A percentile compares a stretch with the other conserved stretches of the same genome.
Conservation (phyloP, 75 land plant species). For the Pseudotsuga menziesii region DNA sequence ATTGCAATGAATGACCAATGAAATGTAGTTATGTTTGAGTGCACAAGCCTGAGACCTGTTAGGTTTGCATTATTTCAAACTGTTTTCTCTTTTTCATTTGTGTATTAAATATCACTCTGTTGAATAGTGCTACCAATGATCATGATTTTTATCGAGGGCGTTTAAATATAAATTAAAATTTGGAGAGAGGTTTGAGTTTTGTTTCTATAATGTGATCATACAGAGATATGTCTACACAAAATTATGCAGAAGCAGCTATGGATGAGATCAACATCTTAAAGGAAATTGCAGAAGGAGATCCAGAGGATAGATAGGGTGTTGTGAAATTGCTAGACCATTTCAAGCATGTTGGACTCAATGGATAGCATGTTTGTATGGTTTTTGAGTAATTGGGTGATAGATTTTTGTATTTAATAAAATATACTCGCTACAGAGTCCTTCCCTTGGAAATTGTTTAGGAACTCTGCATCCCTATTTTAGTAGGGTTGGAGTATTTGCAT, state of each 20-base stretch:
- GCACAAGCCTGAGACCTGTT: no score
- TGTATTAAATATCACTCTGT: no score
- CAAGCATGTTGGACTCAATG: slow-evolving; percentile 87
- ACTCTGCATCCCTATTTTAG: no score
- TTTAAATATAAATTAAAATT: no score
- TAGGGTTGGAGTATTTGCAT: no score
- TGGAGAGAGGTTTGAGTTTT: background rate
- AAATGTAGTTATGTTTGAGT: no score
- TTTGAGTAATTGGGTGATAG: slow-evolving; percentile 82
- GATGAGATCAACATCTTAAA: slow-evolving; percentile 77
- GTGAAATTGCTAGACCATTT: slow-evolving; percentile 78
- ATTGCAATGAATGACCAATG: no score
- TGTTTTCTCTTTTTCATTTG: no score
- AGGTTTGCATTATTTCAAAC: no score
- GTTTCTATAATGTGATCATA: background rate
- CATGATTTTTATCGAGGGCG: no score
- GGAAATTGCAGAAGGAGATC: slow-evolving; percentile 65
- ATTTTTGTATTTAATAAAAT: slow-evolving; percentile 62
- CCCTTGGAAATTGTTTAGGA: slow-evolving; percentile 53
- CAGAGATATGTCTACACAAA: slow-evolving; percentile 82
- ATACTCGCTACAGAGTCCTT: slow-evolving; percentile 66
- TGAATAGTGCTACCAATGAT: no score
- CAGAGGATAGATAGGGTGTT: slow-evolving; percentile 50
- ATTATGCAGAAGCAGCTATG: slow-evolving; percentile 71
- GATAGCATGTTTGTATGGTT: slow-evolving; percentile 82